Base-by-base conservation (phyloP, 2,329 filamentous ascomycete species). In the Aspergillus viridinutans region DNA sequence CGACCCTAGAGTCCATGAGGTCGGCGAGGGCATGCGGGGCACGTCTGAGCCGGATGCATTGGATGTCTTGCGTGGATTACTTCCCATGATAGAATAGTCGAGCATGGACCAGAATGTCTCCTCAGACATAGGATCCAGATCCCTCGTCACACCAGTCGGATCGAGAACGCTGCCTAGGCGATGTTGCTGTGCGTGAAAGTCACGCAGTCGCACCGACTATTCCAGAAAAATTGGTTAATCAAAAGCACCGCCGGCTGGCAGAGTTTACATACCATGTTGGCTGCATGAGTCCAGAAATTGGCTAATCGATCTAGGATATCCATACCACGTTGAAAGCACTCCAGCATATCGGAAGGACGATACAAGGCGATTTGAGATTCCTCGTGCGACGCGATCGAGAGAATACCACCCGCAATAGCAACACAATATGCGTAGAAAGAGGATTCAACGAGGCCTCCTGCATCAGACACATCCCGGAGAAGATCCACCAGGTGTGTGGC, bases 351-450 rank as follows among this genome's bases (percentile, higher is more conserved):
- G 8, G 60, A 55, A n/a, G 52, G 43, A 10, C 51, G 53, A 35
- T 45, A 25, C 6, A 45, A 32, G 12, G 26, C 43, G 10, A 32
- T 54, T 10, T 58, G 54, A n/a, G 52, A 50, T 14, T 64, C 57
- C n/a, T 58, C 53, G 25, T 63, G 61, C 2, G 54, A 59, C 3
- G 50, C 49, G 10, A 64, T 57, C 1, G 62, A 64, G 21, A 61
- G 56, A 2, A 64, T 59, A 2, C 58, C 60, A 1, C 65, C 69
- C 5, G 65, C 67, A n/a, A 72, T 58, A 21, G 67, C 65, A n/a
- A 68, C 62, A 35, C 67, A 71, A 50, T 73, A 74, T 3, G 70
- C 64, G 50, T 69, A 71, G 51, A 73, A 72, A 0, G 69, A 72
- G 1, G 69, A 68, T 51, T 67, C 61, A 7, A 64, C 47, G 2